phyloP scores from a whole-genome alignment of 176 grass and related monocot species.

The Stipa capillata region DNA sequence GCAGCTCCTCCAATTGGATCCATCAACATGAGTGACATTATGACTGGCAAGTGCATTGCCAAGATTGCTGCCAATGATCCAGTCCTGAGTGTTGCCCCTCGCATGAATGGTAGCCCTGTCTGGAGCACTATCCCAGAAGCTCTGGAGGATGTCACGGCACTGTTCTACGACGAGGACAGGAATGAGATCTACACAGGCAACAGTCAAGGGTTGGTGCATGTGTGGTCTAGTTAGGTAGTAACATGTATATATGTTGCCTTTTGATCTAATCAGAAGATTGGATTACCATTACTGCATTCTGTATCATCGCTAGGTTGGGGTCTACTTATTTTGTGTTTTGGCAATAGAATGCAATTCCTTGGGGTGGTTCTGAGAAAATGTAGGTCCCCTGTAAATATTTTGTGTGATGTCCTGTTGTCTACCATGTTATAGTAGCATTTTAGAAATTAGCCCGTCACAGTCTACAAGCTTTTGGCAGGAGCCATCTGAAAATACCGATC shows the following conservation, averaged over 20 bases:
- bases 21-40: constrained; percentile 97
- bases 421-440: not conserved
- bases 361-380: constrained; percentile 10
- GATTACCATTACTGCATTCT: constrained; percentile 13
- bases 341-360: constrained; percentile 22
- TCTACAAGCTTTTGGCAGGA: not conserved
- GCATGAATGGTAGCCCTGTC: constrained; percentile 27
- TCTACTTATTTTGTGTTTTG: constrained; percentile 12
- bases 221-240: constrained; percentile 82
- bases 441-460: not conserved
- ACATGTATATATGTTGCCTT: constrained; percentile 16
- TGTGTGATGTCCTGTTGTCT: not conserved
- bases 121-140: constrained; percentile 77
- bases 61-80: constrained; percentile 86
- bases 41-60: constrained; percentile 95
- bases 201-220: constrained; percentile 84
- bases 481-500: not conserved
- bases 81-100: constrained; percentile 20
- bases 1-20: constrained; percentile 64
- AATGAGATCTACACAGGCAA: constrained; percentile 98
- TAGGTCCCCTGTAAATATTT: constrained; percentile 30
- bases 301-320: not conserved
- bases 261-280: not conserved
- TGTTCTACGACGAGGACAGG: constrained; percentile 97
- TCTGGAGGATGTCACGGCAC: constrained; percentile 80